Percentiles rank a stretch among this genome's conserved stretches.
Evolutionary conservation across 257 asterid genomes (phyloP).

Genomic region (Nicotiana otophora): DNA sequence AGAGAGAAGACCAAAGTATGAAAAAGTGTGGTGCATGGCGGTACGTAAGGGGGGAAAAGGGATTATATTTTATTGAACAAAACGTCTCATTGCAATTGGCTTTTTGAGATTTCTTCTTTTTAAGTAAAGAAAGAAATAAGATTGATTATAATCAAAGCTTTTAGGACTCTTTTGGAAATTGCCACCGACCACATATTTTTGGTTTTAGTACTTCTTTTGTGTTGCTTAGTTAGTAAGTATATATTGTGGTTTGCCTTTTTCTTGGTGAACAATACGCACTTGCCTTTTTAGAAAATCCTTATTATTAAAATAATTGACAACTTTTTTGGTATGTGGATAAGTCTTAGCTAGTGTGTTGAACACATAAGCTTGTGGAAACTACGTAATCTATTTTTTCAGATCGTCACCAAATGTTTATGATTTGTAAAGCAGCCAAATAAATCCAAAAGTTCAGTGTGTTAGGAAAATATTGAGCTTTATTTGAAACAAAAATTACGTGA

Average conservation of each 20-base stretch:
- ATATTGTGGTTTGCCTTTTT: neutral
- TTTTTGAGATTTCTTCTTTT: conserved; percentile 1
- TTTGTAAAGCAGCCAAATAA: conserved; percentile 8
- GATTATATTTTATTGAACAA: neutral
- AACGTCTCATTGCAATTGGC: neutral
- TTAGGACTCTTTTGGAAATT: neutral
- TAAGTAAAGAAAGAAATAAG: neutral
- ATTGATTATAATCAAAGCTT: neutral
- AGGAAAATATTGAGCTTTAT: neutral
- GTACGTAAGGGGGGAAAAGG: neutral
- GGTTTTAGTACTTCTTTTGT: conserved; percentile 1
- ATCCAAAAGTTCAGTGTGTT: neutral
- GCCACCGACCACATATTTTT: conserved; percentile 9
- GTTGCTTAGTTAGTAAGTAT: conserved; percentile 19
- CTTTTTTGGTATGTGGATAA: neutral
- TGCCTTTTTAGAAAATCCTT: neutral
- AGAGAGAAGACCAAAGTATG: neutral
- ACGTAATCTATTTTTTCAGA: neutral
- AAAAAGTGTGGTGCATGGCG: neutral
- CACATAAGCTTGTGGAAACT: neutral
- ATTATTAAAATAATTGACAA: neutral
- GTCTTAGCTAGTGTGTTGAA: neutral
- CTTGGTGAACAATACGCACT: neutral
- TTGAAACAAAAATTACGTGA: neutral
- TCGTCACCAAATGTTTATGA: neutral